These are phyloP conservation scores for Lentinula sp. DNA, from an alignment of 768 basidiomycete species.

Conservation along the genomic window DNA sequence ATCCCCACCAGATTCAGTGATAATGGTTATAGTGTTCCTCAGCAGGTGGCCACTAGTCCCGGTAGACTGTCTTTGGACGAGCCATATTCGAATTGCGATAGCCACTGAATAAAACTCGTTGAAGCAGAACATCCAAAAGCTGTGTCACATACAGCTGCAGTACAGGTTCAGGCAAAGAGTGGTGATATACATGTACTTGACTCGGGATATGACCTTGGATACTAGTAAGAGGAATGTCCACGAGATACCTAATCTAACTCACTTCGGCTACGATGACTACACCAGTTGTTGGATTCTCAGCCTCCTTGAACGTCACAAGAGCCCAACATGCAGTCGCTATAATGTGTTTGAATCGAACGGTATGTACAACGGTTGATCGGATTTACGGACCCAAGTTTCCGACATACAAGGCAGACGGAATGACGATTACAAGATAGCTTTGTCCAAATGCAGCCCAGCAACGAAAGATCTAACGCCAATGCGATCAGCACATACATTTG, in stretches of 20 bases:
- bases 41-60: background rate
- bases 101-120: background rate
- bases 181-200: slow-evolving; percentile 3
- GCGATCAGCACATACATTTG: background rate
- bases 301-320: background rate
- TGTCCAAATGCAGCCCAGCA: slow-evolving; percentile 3
- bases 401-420: background rate
- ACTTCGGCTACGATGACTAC: background rate
- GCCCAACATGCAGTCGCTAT: slow-evolving; percentile 1
- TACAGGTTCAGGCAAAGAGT: slow-evolving; percentile 2
- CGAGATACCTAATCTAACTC: background rate
- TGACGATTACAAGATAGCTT: background rate
- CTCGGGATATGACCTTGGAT: background rate
- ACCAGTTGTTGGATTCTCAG: background rate
- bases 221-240: background rate
- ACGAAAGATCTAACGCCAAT: background rate
- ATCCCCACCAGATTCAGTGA: background rate
- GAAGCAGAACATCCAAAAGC: background rate
- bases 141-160: background rate
- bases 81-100: slow-evolving; percentile 1
- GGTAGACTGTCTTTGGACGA: slow-evolving; percentile 3
- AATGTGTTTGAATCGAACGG: background rate
- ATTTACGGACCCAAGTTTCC: slow-evolving; percentile 1
- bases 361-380: background rate
- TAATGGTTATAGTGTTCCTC: background rate